Base-by-base conservation (phyloP, 139 green algal species). In the Chlamydomonas incerta region DNA sequence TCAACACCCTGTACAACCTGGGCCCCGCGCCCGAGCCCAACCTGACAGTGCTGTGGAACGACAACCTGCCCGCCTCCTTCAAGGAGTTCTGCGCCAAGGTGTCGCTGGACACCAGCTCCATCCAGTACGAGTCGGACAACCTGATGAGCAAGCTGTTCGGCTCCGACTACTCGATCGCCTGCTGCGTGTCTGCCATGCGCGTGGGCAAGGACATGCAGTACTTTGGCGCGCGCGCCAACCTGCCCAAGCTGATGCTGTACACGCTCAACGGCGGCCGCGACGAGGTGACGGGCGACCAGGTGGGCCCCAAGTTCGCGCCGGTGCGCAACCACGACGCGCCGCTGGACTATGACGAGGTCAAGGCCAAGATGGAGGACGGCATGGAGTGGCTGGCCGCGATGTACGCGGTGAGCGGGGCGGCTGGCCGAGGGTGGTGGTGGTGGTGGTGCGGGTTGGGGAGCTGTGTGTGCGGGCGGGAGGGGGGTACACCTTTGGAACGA, bases 191-290 rank as follows among this genome's bases (percentile, higher is more conserved):
- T 8, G 94, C 92, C 33, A 97, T 96, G 94, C 86, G 92, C 28
- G 81, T 93, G 34, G 94, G 94, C 80, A 94, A 95, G 81, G 91
- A 95, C 87, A 95, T 96, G 92, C 94, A 96, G 87, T 95, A 92
- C 88, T 95, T 95, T 41, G 92, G 93, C 24, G 93, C 92, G 50
- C 91, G 93, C 31, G 90, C 87, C 92, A 96, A 96, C 90, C 84
- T 96, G 84, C 87, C 90, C 81, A 97, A 96, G 93, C 86, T 96
- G 75, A 82, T 97, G 71, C 91, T 96, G 60, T 96, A 95, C 90
- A 62, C 62, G 4, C 69, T 97, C 35, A 97, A 97, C 79, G 65
- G 72, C 28, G 94, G 94, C 71, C 70, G 80, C 52, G 94, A 97
- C 73, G 94, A 97, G 88, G 74, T 96, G 58, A 93, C 55, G 13